Percentiles rank a stretch among this genome's conserved stretches.
These are phyloP conservation scores for Physcomitrellopsis africana DNA, from an alignment of 225 moss, liverwort and hornwort genomes.

Conservation along the genomic window DNA sequence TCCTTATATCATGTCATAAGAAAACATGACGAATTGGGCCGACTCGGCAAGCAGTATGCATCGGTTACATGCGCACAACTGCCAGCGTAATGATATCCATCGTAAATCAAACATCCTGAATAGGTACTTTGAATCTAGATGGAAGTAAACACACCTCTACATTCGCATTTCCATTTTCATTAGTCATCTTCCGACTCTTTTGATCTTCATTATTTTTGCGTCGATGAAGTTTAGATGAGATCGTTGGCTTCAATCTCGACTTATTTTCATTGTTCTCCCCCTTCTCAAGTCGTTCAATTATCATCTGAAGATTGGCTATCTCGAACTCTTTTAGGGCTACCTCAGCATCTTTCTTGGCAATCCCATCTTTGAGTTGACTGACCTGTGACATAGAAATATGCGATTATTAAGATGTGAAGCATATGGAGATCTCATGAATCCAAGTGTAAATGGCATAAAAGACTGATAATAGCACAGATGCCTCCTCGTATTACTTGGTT, in stretches of 20 bases:
- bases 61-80: slow-evolving; percentile 7
- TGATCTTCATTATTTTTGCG: slow-evolving; percentile 41
- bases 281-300: slow-evolving; percentile 41
- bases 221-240: slow-evolving; percentile 37
- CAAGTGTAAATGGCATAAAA: neutral
- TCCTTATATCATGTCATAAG: neutral
- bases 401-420: neutral
- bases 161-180: slow-evolving; percentile 40
- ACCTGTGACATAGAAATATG: slow-evolving; percentile 40
- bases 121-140: slow-evolving; percentile 26
- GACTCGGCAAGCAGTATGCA: neutral
- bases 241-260: slow-evolving; percentile 37
- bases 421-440: neutral
- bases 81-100: neutral
- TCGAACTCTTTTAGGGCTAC: too few relatives aligned
- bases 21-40: neutral
- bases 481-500: too few relatives aligned
- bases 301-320: slow-evolving; percentile 39
- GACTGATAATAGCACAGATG: neutral
- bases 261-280: slow-evolving; percentile 31
- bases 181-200: slow-evolving; percentile 35
- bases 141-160: slow-evolving; percentile 48
- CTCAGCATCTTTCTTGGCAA: slow-evolving; percentile 50
- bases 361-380: slow-evolving; percentile 54
- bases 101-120: slow-evolving; percentile 8